Conservation (phyloP, 371 early-diverging fungal genomes). For the Phascolomyces articulosus region DNA sequence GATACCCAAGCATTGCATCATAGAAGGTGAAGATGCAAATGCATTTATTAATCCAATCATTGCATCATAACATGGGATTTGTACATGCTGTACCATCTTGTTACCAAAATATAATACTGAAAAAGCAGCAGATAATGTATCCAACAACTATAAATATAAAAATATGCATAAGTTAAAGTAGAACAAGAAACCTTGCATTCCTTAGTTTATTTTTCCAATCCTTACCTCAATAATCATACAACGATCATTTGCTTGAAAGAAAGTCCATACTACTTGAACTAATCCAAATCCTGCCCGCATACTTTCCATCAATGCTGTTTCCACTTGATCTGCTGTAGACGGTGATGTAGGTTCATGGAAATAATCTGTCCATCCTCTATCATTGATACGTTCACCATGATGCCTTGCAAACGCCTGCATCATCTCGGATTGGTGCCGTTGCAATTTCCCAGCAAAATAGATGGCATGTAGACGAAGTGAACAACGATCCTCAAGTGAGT, state of each 20-base stretch:
- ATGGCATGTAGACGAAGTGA: conserved; percentile 24
- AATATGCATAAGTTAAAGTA: no score
- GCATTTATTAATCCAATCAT: conserved; percentile 4
- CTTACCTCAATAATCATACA: conserved; percentile 31
- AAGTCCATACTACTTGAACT: conserved; percentile 20
- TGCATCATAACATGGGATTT: conserved; percentile 5
- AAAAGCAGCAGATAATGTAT: conserved; percentile 27
- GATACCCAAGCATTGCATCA: conserved; percentile 14
- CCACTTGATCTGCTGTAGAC: conserved; percentile 14
- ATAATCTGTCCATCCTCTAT: conserved; percentile 25
- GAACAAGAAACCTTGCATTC: no score
- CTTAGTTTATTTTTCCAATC: no score
- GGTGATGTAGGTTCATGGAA: conserved; percentile 17
- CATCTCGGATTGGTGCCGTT: conserved; percentile 28
- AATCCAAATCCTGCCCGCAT: conserved; percentile 31
- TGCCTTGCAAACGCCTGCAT: conserved; percentile 15
- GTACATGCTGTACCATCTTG: conserved; percentile 19
- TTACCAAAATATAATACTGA: conserved; percentile 36
- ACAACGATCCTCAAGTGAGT: neutral
- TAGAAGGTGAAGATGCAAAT: conserved; percentile 7
- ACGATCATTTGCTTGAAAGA: conserved; percentile 20
- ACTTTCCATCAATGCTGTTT: conserved; percentile 20
- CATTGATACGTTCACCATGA: neutral
- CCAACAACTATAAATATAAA: conserved; percentile 15
- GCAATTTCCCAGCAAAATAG: conserved; percentile 27